phyloP scores from a whole-genome alignment of 2,329 filamentous ascomycete species.

The Aspergillus floridensis region DNA sequence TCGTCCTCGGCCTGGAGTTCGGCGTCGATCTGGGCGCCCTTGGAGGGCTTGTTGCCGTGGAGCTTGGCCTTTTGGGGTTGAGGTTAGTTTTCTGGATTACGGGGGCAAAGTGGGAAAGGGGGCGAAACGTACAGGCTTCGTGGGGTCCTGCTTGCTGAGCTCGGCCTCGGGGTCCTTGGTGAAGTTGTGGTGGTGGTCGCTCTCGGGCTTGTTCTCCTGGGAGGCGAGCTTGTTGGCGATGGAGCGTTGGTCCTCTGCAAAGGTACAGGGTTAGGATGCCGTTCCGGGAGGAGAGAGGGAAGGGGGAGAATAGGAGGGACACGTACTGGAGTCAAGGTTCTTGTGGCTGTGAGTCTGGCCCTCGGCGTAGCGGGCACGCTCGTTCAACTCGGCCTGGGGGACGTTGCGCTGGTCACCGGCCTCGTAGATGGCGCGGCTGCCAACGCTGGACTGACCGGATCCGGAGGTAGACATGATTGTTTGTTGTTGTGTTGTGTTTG shows the following conservation, averaged over 20 bases:
- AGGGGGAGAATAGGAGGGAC: neutral
- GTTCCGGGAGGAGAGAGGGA: neutral
- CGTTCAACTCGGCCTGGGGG: slow-evolving; percentile 51
- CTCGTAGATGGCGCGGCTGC: slow-evolving; percentile 66
- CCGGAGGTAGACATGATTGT: slow-evolving; percentile 31
- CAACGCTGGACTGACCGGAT: slow-evolving; percentile 63
- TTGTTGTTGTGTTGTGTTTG: slow-evolving; percentile 6
- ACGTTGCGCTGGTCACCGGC: slow-evolving; percentile 71
- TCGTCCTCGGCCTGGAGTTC: slow-evolving; percentile 46
- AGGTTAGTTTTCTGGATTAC: slow-evolving; percentile 8
- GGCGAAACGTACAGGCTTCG: slow-evolving; percentile 36
- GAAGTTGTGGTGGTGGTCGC: slow-evolving; percentile 26
- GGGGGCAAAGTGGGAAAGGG: neutral
- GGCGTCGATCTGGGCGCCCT: slow-evolving; percentile 48
- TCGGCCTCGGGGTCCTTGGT: slow-evolving; percentile 36
- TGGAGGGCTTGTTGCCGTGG: slow-evolving; percentile 48
- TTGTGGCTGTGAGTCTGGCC: slow-evolving; percentile 68
- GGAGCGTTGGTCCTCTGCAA: slow-evolving; percentile 43
- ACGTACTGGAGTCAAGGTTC: slow-evolving; percentile 67
- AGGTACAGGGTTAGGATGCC: neutral
- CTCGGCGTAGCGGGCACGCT: slow-evolving; percentile 66
- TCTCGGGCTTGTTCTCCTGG: slow-evolving; percentile 30
- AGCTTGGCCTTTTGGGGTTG: slow-evolving; percentile 38
- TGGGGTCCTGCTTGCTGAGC: slow-evolving; percentile 43
- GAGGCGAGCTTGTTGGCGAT: slow-evolving; percentile 46